Evolutionary conservation across 129 eudicot genomes (phyloP).

Genomic region (Centella asiatica): DNA sequence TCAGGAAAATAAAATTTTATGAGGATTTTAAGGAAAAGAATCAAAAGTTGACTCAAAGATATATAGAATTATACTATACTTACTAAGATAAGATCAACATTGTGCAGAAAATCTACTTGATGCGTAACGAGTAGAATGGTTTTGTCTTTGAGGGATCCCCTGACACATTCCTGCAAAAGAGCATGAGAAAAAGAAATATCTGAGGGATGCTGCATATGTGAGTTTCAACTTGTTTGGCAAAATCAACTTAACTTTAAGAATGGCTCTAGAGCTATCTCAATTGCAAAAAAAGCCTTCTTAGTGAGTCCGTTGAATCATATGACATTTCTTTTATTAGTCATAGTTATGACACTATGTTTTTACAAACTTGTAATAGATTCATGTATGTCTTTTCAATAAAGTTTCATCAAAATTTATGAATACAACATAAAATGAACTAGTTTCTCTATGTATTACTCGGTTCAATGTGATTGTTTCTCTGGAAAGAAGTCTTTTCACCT

Average conservation of each 20-base stretch:
- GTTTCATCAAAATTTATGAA: not conserved
- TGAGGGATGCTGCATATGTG: not conserved
- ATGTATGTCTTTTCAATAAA: no score
- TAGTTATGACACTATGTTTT: no score
- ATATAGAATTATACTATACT: conserved; percentile 4
- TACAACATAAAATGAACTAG: not conserved
- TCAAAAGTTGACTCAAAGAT: not conserved
- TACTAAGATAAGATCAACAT: conserved; percentile 77
- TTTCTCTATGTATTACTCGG: no score
- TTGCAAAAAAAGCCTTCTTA: no score
- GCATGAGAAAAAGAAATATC: not conserved
- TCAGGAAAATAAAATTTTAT: not conserved
- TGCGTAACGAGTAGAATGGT: conserved; percentile 80
- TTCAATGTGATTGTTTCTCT: not conserved
- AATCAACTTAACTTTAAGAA: no score
- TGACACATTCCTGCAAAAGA: conserved; percentile 61
- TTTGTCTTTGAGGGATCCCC: conserved; percentile 62
- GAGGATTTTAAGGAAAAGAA: not conserved
- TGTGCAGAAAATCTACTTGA: conserved; percentile 96
- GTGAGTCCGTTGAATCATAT: no score
- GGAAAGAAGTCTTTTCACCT: conserved; percentile 26
- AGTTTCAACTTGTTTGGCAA: no score
- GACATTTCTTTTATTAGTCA: no score
- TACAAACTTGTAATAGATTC: no score
- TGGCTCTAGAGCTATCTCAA: no score